phyloP scores from a whole-genome alignment of 2,329 filamentous ascomycete genomes.

The Emmonsiellopsis sp. region DNA sequence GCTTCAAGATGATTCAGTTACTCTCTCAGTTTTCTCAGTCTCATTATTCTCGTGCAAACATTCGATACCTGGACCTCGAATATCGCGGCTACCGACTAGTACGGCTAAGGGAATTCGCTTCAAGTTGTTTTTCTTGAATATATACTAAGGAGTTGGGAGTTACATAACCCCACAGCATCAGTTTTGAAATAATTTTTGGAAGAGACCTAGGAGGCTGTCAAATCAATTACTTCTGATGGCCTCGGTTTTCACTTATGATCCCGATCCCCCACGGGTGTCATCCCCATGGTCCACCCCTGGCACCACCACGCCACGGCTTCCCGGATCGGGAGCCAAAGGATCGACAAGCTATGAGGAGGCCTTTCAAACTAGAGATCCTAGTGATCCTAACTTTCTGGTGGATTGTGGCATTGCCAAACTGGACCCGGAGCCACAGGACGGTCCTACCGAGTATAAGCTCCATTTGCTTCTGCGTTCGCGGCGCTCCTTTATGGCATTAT shows the following conservation, averaged over 20 bases:
- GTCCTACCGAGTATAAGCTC: slow-evolving; percentile 92
- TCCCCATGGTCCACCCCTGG: slow-evolving; percentile 74
- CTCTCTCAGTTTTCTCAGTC: slow-evolving; percentile 7
- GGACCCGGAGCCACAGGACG: slow-evolving; percentile 84
- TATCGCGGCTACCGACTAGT: neutral
- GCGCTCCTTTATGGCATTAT: slow-evolving; percentile 62
- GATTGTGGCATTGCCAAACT: slow-evolving; percentile 65
- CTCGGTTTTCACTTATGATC: slow-evolving; percentile 92
- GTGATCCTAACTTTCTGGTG: slow-evolving; percentile 30
- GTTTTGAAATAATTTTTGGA: neutral
- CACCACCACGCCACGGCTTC: slow-evolving; percentile 31
- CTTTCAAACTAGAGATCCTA: slow-evolving; percentile 31
- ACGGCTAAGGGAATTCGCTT: neutral
- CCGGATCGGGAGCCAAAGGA: slow-evolving; percentile 17
- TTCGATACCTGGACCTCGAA: slow-evolving; percentile 5
- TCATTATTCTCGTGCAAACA: slow-evolving; percentile 8
- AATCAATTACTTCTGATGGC: slow-evolving; percentile 51
- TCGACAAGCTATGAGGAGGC: slow-evolving; percentile 20
- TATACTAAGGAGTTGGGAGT: neutral
- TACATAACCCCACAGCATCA: neutral
- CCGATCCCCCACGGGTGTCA: slow-evolving; percentile 75
- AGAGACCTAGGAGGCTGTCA: neutral
- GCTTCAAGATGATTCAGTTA: slow-evolving; percentile 18
- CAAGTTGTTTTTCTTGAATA: no score
- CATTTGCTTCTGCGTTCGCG: slow-evolving; percentile 76